Evolutionary conservation across 2,329 filamentous ascomycete species (phyloP).

Genomic region (Calycina marina): DNA sequence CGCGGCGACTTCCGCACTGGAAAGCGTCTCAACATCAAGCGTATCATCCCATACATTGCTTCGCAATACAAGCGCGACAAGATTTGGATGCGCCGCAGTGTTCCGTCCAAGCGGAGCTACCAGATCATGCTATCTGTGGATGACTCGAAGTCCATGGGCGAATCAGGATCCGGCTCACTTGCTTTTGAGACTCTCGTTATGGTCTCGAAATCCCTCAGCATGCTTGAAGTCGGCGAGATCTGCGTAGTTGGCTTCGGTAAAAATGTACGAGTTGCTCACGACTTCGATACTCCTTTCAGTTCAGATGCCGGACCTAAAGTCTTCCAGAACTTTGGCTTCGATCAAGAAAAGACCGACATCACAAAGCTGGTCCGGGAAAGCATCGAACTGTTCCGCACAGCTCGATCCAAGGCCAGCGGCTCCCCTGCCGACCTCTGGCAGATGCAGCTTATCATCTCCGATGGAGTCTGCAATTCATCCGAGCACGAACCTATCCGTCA

Average conservation of each 20-base stretch:
- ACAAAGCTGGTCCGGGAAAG: conserved; percentile 61
- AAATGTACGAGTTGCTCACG: conserved; percentile 70
- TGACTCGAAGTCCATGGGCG: conserved; percentile 88
- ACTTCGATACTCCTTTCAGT: conserved; percentile 69
- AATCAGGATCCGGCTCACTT: conserved; percentile 57
- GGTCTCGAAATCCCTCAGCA: conserved; percentile 70
- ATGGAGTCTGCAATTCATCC: conserved; percentile 72
- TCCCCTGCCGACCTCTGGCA: conserved; percentile 76
- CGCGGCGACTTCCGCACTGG: conserved; percentile 94
- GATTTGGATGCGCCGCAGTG: conserved; percentile 94
- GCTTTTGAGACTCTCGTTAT: conserved; percentile 92
- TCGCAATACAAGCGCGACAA: conserved; percentile 98
- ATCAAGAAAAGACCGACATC: conserved; percentile 77
- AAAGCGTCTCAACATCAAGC: conserved; percentile 97
- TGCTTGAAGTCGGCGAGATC: conserved; percentile 93
- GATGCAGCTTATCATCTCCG: conserved; percentile 79
- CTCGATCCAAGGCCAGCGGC: conserved; percentile 37
- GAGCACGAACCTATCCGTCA: conserved; percentile 73
- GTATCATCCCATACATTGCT: conserved; percentile 98
- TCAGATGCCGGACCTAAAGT: conserved; percentile 71
- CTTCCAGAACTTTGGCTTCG: conserved; percentile 72
- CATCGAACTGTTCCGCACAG: conserved; percentile 68
- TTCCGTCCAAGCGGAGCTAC: conserved; percentile 87
- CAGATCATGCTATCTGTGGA: conserved; percentile 97
- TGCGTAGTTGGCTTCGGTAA: conserved; percentile 81